phyloP scores from a whole-genome alignment of 345 rosid genomes.

The Eucalyptus cloeziana region DNA sequence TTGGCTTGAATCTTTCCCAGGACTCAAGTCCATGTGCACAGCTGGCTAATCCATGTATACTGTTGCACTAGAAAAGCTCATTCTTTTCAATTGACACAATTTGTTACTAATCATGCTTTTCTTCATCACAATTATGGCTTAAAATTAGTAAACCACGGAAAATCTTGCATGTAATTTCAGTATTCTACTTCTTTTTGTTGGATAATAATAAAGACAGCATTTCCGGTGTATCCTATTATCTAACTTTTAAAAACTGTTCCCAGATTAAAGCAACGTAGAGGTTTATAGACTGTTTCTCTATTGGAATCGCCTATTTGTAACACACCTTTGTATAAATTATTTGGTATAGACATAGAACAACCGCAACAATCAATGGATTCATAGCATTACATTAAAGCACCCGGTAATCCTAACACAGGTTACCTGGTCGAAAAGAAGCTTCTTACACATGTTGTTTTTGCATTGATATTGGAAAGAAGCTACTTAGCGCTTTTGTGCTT shows the following conservation, averaged over 20 bases:
- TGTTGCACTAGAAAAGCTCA: neutral
- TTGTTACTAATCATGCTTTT: neutral
- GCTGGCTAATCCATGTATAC: neutral
- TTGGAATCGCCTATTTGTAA: neutral
- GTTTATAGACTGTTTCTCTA: neutral
- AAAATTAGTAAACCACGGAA: neutral
- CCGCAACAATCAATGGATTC: neutral
- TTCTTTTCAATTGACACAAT: neutral
- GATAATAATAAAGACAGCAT: neutral
- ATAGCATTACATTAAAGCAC: neutral
- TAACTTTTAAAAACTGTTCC: neutral
- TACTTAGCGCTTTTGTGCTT: conserved; percentile 62
- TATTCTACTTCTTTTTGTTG: neutral
- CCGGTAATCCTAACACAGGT: neutral
- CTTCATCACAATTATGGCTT: neutral
- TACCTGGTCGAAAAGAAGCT: neutral
- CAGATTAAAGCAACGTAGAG: neutral
- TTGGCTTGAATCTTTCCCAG: neutral
- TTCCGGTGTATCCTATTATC: neutral
- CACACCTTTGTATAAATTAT: neutral
- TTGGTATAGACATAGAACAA: neutral
- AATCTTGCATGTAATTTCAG: neutral
- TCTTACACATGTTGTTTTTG: neutral
- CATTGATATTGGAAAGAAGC: neutral
- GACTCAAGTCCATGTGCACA: neutral